Evolutionary conservation across 352 stramenopile genomes (phyloP), one percentile per base, ranked within the genome.

Genomic region (Pythium apleroticum): DNA sequence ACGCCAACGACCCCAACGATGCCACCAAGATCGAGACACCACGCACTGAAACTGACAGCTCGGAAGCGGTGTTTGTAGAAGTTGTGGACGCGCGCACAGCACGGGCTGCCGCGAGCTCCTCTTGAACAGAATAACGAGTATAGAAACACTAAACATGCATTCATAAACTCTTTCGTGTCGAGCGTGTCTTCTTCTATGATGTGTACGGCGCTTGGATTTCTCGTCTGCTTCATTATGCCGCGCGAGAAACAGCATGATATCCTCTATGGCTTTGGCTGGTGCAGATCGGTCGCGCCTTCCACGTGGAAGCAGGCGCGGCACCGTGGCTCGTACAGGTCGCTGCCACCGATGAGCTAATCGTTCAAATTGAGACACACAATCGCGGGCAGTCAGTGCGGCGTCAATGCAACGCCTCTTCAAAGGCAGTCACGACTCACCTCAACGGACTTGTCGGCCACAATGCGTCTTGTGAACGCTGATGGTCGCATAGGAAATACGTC

Each of bases 301-400:
- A 69, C 43, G 57, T 78, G 70, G 60, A 91, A 93, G 71, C 86
- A 95, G 41, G 86, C 73, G 49, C 86, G 83, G 69, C 86, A 95
- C 6, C 84, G 82, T 12, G 86, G 86, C 63, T 91, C 74, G 59
- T 95, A 95, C 56, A 91, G 64, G 49, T 95, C 85, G 50, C 69
- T 88, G 7, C 85, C 84, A 2, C 86, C 86, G 31, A 95, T 91
- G 41, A 93, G 72, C 84, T 92, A 17, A n/a, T n/a, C n/a, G n/a
- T n/a, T n/a, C n/a, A n/a, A n/a, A n/a, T n/a, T n/a, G n/a, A n/a
- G n/a, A n/a, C n/a, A n/a, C n/a, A n/a, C n/a, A n/a, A n/a, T n/a
- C n/a, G n/a, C n/a, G n/a, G n/a, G n/a, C n/a, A n/a, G n/a, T n/a
- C n/a, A n/a, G n/a, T n/a, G n/a, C n/a, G n/a, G n/a, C n/a, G n/a